phyloP scores from a whole-genome alignment of 2,329 filamentous ascomycete genomes.

The Aspergillus niger region DNA sequence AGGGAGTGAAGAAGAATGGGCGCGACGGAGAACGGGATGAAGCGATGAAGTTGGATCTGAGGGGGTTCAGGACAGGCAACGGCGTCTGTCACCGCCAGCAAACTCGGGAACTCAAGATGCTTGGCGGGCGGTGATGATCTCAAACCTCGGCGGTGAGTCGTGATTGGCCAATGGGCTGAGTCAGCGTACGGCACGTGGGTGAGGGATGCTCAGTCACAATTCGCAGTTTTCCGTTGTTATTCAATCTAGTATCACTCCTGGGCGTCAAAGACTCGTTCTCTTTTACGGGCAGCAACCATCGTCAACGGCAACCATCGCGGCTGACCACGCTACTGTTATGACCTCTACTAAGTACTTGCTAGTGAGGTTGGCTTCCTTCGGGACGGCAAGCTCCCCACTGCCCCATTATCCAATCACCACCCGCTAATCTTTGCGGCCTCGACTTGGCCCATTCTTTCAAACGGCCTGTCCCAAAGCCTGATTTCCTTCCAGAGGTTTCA shows the following conservation, averaged over 20 bases:
- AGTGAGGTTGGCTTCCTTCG: not conserved
- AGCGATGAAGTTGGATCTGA: not conserved
- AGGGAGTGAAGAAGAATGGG: not conserved
- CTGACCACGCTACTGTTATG: not conserved
- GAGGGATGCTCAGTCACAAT: too few relatives aligned
- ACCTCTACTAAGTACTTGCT: not conserved
- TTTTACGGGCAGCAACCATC: not conserved
- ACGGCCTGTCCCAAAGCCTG: not conserved
- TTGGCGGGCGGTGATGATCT: conserved; percentile 8
- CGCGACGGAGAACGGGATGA: not conserved
- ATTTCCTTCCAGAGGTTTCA: not conserved
- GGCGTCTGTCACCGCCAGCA: conserved; percentile 1
- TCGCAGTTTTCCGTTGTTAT: too few relatives aligned
- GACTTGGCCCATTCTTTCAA: not conserved
- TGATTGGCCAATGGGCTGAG: conserved; percentile 26
- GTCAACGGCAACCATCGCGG: not conserved
- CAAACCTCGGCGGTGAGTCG: not conserved
- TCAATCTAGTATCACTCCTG: not conserved
- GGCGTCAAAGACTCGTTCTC: not conserved
- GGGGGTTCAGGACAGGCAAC: not conserved
- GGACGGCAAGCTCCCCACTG: not conserved
- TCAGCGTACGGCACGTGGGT: conserved; percentile 19
- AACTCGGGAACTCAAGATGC: conserved; percentile 6
- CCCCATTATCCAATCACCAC: not conserved
- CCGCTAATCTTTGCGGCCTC: not conserved